Percentiles rank a stretch among this genome's conserved stretches.
Conservation (phyloP, 257 asterid genomes). For the Ballota nigra region DNA sequence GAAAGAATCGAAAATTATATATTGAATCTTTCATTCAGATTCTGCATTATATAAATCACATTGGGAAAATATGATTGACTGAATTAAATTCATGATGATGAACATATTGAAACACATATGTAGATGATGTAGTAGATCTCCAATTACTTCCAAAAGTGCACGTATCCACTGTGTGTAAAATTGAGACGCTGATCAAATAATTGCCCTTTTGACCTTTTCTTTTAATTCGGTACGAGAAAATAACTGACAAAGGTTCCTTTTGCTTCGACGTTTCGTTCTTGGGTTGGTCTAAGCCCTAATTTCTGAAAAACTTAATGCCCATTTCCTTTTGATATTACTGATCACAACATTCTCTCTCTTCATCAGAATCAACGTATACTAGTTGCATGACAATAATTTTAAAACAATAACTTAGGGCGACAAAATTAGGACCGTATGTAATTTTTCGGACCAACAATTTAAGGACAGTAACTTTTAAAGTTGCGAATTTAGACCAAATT, state of each 20-base stretch:
- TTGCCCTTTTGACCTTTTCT: background rate
- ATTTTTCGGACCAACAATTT: no score
- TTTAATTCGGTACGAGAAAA: background rate
- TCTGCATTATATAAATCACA: no score
- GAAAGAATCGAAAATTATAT: background rate
- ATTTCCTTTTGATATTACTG: background rate
- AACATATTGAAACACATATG: background rate
- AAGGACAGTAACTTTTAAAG: no score
- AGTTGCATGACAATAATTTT: no score
- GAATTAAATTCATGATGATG: slow-evolving; percentile 10
- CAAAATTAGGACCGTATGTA: no score
- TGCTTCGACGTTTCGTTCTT: slow-evolving; percentile 24
- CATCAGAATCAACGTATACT: background rate
- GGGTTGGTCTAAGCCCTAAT: slow-evolving; percentile 22
- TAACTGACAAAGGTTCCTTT: background rate
- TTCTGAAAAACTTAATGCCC: background rate
- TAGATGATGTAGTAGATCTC: background rate
- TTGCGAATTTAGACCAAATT: no score
- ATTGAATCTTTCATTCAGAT: background rate
- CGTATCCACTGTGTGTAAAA: background rate
- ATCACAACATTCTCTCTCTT: background rate
- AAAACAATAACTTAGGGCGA: no score
- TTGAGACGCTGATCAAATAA: slow-evolving; percentile 11
- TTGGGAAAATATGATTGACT: background rate
- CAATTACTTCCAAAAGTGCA: slow-evolving; percentile 19